phyloP scores from a whole-genome alignment of 441 rosid genomes.

The Syzygium malaccense region DNA sequence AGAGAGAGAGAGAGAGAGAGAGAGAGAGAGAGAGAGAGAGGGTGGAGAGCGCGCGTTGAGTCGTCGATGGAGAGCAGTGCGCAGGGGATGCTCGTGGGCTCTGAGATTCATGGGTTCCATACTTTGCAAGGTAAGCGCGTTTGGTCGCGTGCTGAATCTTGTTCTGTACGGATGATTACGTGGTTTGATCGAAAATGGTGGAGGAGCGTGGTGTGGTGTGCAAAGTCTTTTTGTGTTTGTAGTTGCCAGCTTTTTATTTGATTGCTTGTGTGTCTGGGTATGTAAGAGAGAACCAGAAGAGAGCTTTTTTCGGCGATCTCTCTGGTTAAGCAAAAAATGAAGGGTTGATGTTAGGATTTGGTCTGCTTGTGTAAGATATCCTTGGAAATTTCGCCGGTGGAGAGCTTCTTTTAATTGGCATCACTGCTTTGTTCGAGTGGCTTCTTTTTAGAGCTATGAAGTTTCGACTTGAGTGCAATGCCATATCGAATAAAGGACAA shows the following conservation, averaged over 20 bases:
- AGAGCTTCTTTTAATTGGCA: neutral
- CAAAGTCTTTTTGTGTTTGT: neutral
- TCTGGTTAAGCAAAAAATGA: neutral
- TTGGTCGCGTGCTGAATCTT: neutral
- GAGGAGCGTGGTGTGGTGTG: neutral
- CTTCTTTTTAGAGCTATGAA: neutral
- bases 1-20: no score
- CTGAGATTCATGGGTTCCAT: slow-evolving; percentile 92
- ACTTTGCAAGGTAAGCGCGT: slow-evolving; percentile 48
- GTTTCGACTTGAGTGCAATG: neutral
- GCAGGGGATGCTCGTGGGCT: slow-evolving; percentile 42
- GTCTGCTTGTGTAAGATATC: neutral
- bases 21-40: no score
- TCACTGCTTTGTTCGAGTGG: neutral
- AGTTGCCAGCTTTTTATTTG: neutral
- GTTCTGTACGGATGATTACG: neutral
- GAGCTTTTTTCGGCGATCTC: neutral
- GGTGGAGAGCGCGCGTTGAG: neutral
- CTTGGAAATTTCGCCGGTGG: neutral
- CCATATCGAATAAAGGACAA: neutral
- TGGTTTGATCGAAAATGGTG: neutral
- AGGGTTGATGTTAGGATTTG: neutral
- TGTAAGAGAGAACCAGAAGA: neutral
- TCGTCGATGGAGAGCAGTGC: slow-evolving; percentile 26
- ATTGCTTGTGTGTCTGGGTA: neutral